These are phyloP conservation scores for Aaosphaeria pasadenensis DNA, from an alignment of 2,329 filamentous ascomycete species.

Conservation along the genomic window DNA sequence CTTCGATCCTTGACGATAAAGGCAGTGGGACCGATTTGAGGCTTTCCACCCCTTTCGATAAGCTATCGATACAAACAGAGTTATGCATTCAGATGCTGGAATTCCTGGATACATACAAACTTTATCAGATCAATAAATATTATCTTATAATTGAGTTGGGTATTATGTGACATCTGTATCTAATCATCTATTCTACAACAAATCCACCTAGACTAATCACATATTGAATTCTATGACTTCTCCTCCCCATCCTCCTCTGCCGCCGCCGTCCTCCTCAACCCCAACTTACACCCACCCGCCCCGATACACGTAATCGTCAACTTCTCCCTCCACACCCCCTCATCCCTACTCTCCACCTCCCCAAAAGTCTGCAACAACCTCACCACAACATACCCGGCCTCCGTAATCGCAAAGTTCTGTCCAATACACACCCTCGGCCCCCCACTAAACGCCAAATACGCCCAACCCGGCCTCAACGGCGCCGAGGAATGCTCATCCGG, in stretches of 20 bases:
- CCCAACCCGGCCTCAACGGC: constrained; percentile 21
- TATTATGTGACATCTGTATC: too few relatives aligned
- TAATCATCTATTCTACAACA: too few relatives aligned
- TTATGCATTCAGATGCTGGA: too few relatives aligned
- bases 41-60: too few relatives aligned
- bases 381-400: constrained; percentile 18
- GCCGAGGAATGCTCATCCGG: constrained; percentile 8
- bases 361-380: constrained; percentile 18
- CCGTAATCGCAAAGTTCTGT: constrained; percentile 24
- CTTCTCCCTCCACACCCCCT: constrained; percentile 20
- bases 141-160: too few relatives aligned
- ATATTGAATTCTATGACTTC: not conserved
- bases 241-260: not conserved
- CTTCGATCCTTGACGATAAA: too few relatives aligned
- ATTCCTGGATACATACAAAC: too few relatives aligned
- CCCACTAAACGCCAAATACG: constrained; percentile 24
- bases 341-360: constrained; percentile 14
- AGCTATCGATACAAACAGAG: too few relatives aligned
- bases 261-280: constrained; percentile 8
- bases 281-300: constrained; percentile 15
- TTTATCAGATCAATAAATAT: too few relatives aligned
- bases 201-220: too few relatives aligned
- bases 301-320: constrained; percentile 15
- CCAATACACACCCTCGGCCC: constrained; percentile 26
- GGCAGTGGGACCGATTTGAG: too few relatives aligned